These are phyloP conservation scores for Orbilia oligospora DNA, from an alignment of 2,329 filamentous ascomycete species.

Conservation along the genomic window DNA sequence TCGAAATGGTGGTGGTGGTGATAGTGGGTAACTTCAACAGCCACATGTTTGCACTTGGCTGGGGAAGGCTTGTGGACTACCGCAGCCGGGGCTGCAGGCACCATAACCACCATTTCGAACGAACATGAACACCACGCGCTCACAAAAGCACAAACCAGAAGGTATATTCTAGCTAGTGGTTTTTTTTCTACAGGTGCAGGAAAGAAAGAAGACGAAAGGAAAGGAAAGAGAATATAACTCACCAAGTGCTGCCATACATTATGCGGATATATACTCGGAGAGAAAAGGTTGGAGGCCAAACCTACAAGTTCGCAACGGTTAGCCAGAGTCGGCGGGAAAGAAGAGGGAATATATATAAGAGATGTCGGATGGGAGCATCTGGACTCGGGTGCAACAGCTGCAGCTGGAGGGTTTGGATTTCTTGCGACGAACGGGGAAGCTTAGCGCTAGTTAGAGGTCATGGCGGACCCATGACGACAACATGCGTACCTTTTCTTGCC, in stretches of 20 bases:
- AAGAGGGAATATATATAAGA: constrained; percentile 32
- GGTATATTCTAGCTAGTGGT: neutral
- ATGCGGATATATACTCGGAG: constrained; percentile 57
- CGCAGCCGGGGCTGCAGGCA: constrained; percentile 43
- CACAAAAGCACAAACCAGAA: neutral
- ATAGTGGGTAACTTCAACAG: constrained; percentile 45
- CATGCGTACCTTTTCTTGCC: constrained; percentile 57
- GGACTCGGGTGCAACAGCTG: constrained; percentile 52
- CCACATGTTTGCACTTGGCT: constrained; percentile 46
- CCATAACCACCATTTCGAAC: constrained; percentile 40
- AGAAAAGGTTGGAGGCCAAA: constrained; percentile 54
- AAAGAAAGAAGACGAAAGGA: neutral
- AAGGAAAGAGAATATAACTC: constrained; percentile 14
- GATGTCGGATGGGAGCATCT: constrained; percentile 37
- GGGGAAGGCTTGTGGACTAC: constrained; percentile 44
- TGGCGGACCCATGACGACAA: constrained; percentile 48
- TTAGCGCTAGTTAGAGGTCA: constrained; percentile 9
- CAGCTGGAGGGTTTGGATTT: constrained; percentile 8
- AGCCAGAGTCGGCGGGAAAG: constrained; percentile 36
- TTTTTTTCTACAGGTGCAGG: neutral
- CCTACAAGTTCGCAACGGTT: constrained; percentile 50
- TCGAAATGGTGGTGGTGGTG: constrained; percentile 50
- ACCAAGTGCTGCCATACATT: constrained; percentile 61
- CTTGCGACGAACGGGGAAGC: constrained; percentile 9
- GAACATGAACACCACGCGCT: neutral